These are phyloP conservation scores for Fusarium pseudograminearum DNA, from an alignment of 2,329 filamentous ascomycete species.

Conservation along the genomic window DNA sequence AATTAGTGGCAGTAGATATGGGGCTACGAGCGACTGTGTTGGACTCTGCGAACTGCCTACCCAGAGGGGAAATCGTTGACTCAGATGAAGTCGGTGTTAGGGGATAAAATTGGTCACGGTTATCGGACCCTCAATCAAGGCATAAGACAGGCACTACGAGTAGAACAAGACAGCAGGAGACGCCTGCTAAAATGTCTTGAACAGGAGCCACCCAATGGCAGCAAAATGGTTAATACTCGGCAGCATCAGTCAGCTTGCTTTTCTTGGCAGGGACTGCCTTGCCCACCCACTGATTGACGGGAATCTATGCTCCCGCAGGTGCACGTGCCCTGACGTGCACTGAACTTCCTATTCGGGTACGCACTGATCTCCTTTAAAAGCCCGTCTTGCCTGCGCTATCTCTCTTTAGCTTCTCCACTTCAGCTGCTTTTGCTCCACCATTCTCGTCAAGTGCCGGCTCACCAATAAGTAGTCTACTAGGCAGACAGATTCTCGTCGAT, in stretches of 20 bases:
- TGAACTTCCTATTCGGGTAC: slow-evolving; percentile 31
- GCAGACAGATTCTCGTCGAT: too few relatives aligned
- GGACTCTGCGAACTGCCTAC: background rate
- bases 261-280: slow-evolving; percentile 34
- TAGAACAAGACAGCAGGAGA: background rate
- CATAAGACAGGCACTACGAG: background rate
- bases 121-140: background rate
- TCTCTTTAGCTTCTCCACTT: slow-evolving; percentile 30
- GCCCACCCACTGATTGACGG: slow-evolving; percentile 28
- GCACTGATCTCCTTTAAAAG: slow-evolving; percentile 29
- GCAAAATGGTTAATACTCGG: background rate
- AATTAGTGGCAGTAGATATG: slow-evolving; percentile 8
- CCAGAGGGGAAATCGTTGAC: background rate
- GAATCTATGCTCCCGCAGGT: slow-evolving; percentile 40
- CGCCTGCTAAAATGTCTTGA: background rate
- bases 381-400: slow-evolving; percentile 24
- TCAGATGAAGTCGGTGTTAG: background rate
- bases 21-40: background rate
- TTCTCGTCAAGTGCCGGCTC: slow-evolving; percentile 27
- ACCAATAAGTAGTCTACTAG: slow-evolving; percentile 17
- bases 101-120: background rate
- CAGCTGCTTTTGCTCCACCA: slow-evolving; percentile 19
- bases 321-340: slow-evolving; percentile 42
- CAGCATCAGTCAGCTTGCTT: slow-evolving; percentile 21
- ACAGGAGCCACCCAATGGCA: background rate